A percentile compares a stretch with the other conserved stretches of the same genome.
phyloP scores from a whole-genome alignment of 2,329 filamentous ascomycete genomes.

The Phoma sp. region DNA sequence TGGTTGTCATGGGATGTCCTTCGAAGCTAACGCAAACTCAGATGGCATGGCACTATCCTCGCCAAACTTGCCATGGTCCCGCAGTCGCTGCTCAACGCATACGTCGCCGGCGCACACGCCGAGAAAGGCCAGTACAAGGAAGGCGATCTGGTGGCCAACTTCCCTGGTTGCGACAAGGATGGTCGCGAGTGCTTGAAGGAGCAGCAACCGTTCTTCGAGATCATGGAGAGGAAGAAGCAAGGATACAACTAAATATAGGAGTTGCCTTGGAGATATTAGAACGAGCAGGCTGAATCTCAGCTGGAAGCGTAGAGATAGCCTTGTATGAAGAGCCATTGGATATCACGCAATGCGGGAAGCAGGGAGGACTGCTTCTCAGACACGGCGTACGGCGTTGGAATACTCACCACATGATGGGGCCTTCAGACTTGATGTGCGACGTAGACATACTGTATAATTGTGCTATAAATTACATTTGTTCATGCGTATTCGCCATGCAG shows the following conservation, averaged over 20 bases:
- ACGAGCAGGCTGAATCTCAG: not conserved
- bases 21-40: constrained; percentile 54
- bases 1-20: not conserved
- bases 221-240: constrained; percentile 35
- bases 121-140: constrained; percentile 70
- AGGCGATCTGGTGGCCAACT: constrained; percentile 83
- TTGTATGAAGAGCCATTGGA: not conserved
- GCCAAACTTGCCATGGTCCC: constrained; percentile 90
- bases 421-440: not conserved
- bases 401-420: not conserved
- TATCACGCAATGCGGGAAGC: not conserved
- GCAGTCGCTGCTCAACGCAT: constrained; percentile 82
- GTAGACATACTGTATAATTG: not conserved
- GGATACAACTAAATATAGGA: constrained; percentile 1
- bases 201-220: constrained; percentile 61
- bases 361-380: not conserved
- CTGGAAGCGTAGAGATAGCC: not conserved
- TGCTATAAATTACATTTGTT: not conserved
- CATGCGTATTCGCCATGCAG: not conserved
- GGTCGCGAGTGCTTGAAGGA: constrained; percentile 72
- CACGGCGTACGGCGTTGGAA: constrained; percentile 6
- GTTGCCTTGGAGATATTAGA: not conserved
- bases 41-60: constrained; percentile 97
- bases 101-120: constrained; percentile 55
- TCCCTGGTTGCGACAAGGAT: constrained; percentile 71